Conservation (phyloP, 106 monocot genomes). For the Apostasia ramifera region DNA sequence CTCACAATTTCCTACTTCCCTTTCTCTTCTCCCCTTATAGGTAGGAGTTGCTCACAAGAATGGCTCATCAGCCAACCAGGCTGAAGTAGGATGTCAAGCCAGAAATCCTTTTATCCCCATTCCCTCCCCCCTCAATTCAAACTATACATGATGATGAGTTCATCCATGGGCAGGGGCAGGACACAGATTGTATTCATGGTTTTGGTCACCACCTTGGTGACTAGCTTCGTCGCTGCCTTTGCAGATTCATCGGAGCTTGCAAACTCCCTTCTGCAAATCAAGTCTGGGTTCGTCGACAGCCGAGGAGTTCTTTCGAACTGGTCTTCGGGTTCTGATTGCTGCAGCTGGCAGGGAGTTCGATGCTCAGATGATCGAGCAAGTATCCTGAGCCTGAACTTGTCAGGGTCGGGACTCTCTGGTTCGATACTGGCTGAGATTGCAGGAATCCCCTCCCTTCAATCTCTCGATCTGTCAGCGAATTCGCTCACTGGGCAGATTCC, state of each 20-base stretch:
- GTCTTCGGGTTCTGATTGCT: constrained; percentile 31
- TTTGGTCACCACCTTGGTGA: no score
- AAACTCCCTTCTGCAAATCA: constrained; percentile 47
- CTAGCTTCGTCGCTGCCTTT: neutral
- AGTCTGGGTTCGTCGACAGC: constrained; percentile 42
- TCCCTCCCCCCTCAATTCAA: no score
- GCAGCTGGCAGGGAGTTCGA: constrained; percentile 66
- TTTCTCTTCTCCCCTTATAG: no score
- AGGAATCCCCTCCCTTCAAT: constrained; percentile 40
- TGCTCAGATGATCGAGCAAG: constrained; percentile 17
- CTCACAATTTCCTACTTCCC: no score
- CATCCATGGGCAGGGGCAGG: no score
- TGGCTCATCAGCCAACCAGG: no score
- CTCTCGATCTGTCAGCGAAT: constrained; percentile 76
- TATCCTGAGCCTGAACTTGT: constrained; percentile 62
- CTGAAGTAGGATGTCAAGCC: no score
- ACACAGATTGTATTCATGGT: no score
- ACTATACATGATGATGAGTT: no score
- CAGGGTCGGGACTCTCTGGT: constrained; percentile 52
- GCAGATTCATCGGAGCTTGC: constrained; percentile 16
- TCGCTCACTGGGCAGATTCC: constrained; percentile 69
- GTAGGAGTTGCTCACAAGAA: no score
- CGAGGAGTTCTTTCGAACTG: constrained; percentile 43
- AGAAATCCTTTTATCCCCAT: no score
- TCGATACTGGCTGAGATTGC: constrained; percentile 43